A percentile compares a stretch with the other conserved stretches of the same genome.
Conservation (phyloP, 1,284 basidiomycete species). For the Ceratobasidium sp. region DNA sequence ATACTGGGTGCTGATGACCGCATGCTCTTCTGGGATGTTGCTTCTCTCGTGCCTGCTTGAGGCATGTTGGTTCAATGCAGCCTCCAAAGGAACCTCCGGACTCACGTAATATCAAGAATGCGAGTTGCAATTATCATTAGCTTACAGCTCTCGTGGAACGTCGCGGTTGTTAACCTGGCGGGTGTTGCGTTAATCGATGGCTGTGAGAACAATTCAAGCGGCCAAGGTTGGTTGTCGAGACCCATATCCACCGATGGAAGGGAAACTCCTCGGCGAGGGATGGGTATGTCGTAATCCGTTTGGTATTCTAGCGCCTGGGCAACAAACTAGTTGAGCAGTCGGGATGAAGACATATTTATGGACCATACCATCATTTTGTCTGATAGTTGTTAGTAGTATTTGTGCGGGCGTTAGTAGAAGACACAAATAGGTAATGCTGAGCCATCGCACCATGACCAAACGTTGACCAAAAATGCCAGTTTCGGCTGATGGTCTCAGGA, state of each 20-base stretch:
- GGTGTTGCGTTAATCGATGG: neutral
- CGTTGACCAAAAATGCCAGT: constrained; percentile 69
- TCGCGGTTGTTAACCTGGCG: constrained; percentile 59
- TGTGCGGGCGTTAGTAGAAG: no score
- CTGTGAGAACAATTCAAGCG: neutral
- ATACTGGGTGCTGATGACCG: no score
- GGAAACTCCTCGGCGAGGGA: constrained; percentile 49
- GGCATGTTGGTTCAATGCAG: no score
- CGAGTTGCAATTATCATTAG: constrained; percentile 67
- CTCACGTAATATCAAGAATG: constrained; percentile 72
- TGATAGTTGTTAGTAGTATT: no score
- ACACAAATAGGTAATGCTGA: neutral
- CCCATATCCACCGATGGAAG: constrained; percentile 3
- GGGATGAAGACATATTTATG: constrained; percentile 47
- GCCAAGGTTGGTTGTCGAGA: constrained; percentile 21
- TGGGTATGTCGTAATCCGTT: constrained; percentile 65
- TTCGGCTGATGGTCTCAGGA: constrained; percentile 65
- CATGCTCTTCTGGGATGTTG: no score
- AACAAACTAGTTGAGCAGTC: no score
- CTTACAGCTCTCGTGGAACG: constrained; percentile 67
- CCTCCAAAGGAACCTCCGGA: no score
- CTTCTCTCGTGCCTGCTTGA: no score
- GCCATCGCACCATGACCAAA: constrained; percentile 60
- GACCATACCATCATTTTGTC: constrained; percentile 37
- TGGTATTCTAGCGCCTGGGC: constrained; percentile 53